Percentiles rank a stretch among this genome's conserved stretches.
phyloP scores from a whole-genome alignment of 139 green algal genomes.

The Auxenochlorella pyrenoidosa region DNA sequence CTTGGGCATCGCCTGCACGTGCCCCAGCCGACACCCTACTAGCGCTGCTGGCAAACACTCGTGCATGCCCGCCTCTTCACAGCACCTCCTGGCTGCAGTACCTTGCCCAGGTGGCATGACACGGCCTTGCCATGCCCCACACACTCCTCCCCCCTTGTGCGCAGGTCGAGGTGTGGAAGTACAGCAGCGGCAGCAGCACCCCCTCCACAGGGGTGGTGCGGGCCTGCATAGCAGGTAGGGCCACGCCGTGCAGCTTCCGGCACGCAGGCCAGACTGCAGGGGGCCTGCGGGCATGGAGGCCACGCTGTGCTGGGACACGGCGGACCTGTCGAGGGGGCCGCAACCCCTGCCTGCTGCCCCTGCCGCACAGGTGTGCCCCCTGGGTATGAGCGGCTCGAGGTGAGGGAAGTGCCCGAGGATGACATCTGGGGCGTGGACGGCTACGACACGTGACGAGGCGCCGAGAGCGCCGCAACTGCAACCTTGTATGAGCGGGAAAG shows the following conservation, averaged over 20 bases:
- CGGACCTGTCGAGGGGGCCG: too few species aligned
- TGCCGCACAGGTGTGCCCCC: background rate
- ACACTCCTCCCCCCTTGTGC: too few species aligned
- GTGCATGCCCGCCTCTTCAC: background rate
- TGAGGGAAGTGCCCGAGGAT: constrained; percentile 13
- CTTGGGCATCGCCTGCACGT: background rate
- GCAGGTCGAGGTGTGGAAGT: constrained; percentile 47
- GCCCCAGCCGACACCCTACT: too few species aligned
- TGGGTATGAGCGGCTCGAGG: constrained; percentile 12
- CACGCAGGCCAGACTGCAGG: too few species aligned
- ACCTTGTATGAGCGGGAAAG: too few species aligned
- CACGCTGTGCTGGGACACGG: too few species aligned
- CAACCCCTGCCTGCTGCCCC: too few species aligned
- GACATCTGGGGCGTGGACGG: constrained; percentile 30
- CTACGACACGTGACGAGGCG: constrained; percentile 1
- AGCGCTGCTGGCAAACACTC: background rate
- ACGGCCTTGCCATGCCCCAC: background rate
- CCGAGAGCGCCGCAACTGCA: background rate
- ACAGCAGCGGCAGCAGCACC: background rate
- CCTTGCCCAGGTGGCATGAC: background rate
- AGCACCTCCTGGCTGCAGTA: background rate
- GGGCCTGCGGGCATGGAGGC: too few species aligned
- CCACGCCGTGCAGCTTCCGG: too few species aligned
- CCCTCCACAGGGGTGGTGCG: background rate
- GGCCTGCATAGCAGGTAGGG: constrained; percentile 15